A percentile compares a stretch with the other conserved stretches of the same genome.
These are phyloP conservation scores for Mortierella sp. DNA, from an alignment of 371 early-diverging fungal genomes.

Conservation along the genomic window DNA sequence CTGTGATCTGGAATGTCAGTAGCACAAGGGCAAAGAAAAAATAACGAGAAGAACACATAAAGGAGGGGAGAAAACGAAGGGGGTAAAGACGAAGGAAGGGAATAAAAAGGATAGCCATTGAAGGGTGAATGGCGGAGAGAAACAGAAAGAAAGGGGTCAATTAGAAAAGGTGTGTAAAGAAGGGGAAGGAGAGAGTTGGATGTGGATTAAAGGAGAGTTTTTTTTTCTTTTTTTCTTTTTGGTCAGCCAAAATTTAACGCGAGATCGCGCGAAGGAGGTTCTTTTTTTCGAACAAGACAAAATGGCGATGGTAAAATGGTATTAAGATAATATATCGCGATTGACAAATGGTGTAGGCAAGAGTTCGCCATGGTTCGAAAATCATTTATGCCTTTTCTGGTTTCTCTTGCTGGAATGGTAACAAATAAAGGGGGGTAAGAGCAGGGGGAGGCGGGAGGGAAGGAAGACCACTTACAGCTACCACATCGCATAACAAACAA, in stretches of 20 bases:
- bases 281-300: too few species aligned
- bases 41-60: background rate
- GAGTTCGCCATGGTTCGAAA: too few species aligned
- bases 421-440: too few species aligned
- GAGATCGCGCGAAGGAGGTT: background rate
- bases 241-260: background rate
- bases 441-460: too few species aligned
- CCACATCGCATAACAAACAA: too few species aligned
- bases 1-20: conserved; percentile 7
- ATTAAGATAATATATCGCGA: too few species aligned
- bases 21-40: background rate
- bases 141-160: background rate
- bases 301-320: too few species aligned
- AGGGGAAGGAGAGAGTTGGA: background rate
- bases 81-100: background rate
- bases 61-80: background rate
- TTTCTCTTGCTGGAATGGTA: too few species aligned
- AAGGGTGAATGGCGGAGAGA: background rate
- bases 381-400: too few species aligned
- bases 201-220: too few species aligned
- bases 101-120: background rate
- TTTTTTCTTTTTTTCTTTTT: too few species aligned
- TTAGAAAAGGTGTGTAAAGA: background rate
- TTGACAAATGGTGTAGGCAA: background rate
- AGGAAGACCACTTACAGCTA: too few species aligned